Percentiles rank a stretch among this genome's conserved stretches.
phyloP scores from a whole-genome alignment of 1,284 basidiomycete genomes.

The Fomitiporia mediterranea region DNA sequence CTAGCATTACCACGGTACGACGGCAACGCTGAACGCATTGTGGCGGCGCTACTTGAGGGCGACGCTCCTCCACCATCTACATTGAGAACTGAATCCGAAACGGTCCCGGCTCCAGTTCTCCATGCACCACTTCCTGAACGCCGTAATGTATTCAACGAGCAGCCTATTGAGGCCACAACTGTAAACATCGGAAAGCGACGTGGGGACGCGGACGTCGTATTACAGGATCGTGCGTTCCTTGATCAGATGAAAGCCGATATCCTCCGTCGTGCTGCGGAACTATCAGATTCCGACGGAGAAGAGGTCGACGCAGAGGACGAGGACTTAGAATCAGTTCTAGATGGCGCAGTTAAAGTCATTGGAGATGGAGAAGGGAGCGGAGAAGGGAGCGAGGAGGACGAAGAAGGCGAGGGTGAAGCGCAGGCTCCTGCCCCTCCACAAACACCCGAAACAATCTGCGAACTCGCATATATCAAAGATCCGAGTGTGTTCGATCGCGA shows the following conservation, averaged over 20 bases:
- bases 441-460: conserved; percentile 56
- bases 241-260: conserved; percentile 80
- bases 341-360: conserved; percentile 33
- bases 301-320: conserved; percentile 48
- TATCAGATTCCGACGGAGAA: conserved; percentile 61
- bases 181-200: conserved; percentile 66
- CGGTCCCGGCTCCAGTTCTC: neutral
- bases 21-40: conserved; percentile 52
- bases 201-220: conserved; percentile 22
- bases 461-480: conserved; percentile 71
- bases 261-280: conserved; percentile 67
- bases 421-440: neutral
- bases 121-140: conserved; percentile 39
- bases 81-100: conserved; percentile 5
- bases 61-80: conserved; percentile 47
- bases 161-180: conserved; percentile 57
- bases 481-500: conserved; percentile 76
- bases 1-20: conserved; percentile 44
- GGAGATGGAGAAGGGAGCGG: conserved; percentile 64
- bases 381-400: conserved; percentile 47
- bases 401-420: conserved; percentile 25
- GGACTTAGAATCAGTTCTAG: conserved; percentile 35
- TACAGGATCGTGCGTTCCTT: conserved; percentile 53
- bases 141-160: conserved; percentile 69
- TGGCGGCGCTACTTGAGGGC: conserved; percentile 68